A percentile compares a stretch with the other conserved stretches of the same genome.
These are phyloP conservation scores for Punica granatum DNA, from an alignment of 345 rosid genomes.

Conservation along the genomic window DNA sequence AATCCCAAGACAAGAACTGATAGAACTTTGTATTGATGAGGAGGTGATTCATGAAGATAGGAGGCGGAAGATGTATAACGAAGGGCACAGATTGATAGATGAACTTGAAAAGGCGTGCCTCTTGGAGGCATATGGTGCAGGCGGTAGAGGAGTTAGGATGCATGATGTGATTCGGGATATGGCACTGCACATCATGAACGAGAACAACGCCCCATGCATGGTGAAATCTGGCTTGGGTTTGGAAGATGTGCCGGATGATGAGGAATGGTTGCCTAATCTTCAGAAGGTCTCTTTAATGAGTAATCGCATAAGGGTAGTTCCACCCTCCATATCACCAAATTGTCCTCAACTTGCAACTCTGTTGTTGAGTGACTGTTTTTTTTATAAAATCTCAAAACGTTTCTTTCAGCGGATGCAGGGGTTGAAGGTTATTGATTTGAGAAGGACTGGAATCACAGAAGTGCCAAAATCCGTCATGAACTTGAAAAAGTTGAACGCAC, in stretches of 20 bases:
- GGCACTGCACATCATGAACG: conserved; percentile 14
- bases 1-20: conserved; percentile 9
- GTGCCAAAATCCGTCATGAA: conserved; percentile 19
- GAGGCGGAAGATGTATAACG: conserved; percentile 1
- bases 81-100: conserved; percentile 14
- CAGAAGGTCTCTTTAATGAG: conserved; percentile 16
- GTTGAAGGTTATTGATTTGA: conserved; percentile 4
- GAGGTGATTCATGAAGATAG: conserved; percentile 15
- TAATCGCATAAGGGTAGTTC: no score
- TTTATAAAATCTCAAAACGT: neutral
- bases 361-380: neutral
- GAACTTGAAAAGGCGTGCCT: conserved; percentile 17
- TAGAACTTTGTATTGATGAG: conserved; percentile 14
- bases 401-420: conserved; percentile 4
- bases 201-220: conserved; percentile 1
- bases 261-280: conserved; percentile 10
- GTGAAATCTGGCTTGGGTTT: conserved; percentile 11
- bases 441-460: neutral
- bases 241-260: neutral
- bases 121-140: conserved; percentile 3
- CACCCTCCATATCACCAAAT: neutral
- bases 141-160: conserved; percentile 13
- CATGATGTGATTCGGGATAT: conserved; percentile 24
- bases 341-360: conserved; percentile 9
- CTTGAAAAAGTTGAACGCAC: conserved; percentile 11